A percentile compares a stretch with the other conserved stretches of the same genome.
Evolutionary conservation across 345 rosid genomes (phyloP).

Genomic region (Euphorbia pulcherrima): DNA sequence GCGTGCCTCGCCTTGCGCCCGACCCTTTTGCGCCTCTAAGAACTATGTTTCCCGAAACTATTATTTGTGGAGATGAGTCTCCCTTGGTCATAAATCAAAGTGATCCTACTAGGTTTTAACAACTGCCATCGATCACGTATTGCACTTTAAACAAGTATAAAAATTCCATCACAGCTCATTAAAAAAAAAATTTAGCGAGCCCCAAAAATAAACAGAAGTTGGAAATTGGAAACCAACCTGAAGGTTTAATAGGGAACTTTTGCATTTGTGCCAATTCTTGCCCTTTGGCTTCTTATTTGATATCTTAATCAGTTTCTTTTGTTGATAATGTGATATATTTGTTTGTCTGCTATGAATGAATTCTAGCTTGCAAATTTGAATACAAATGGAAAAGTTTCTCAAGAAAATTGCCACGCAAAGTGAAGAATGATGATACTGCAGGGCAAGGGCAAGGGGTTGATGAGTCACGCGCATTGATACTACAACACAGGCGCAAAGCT

Average conservation of each 20-base stretch:
- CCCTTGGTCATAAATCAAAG: no score
- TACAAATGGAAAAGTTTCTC: slow-evolving; percentile 52
- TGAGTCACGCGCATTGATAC: slow-evolving; percentile 26
- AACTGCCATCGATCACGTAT: no score
- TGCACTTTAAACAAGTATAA: no score
- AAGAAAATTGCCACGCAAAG: slow-evolving; percentile 40
- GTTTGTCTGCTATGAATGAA: not conserved
- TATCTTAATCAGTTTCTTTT: not conserved
- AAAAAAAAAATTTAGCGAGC: no score
- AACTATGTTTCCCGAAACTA: no score
- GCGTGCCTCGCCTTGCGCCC: no score
- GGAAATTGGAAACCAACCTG: no score
- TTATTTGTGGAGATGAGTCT: no score
- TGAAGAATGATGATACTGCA: slow-evolving; percentile 13
- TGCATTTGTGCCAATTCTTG: not conserved
- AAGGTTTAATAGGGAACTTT: not conserved
- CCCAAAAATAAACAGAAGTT: no score
- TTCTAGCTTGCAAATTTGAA: slow-evolving; percentile 45
- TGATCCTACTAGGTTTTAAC: no score
- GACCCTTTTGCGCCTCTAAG: no score
- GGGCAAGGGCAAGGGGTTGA: slow-evolving; percentile 27
- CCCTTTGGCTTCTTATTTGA: not conserved
- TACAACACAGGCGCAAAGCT: slow-evolving; percentile 47
- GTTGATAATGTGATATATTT: not conserved
- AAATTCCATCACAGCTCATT: no score